These are phyloP conservation scores for Solanum commersonii DNA, from an alignment of 257 asterid species.

Conservation along the genomic window DNA sequence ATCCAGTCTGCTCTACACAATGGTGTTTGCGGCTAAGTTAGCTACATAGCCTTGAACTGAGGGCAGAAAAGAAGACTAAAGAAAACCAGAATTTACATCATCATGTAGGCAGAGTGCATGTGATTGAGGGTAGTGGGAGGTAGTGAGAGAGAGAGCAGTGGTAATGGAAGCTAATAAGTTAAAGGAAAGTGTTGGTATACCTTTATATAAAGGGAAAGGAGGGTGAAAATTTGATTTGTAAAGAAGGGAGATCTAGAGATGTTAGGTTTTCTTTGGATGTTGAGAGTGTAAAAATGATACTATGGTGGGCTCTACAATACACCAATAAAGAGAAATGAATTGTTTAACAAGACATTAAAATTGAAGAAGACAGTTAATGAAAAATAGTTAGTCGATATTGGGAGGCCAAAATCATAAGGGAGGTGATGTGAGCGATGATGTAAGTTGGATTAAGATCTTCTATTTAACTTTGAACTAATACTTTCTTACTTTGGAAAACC, in stretches of 20 bases:
- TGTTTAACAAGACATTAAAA: neutral
- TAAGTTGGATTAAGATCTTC: constrained; percentile 2
- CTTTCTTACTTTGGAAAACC: neutral
- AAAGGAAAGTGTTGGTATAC: neutral
- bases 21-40: constrained; percentile 8
- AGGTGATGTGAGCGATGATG: neutral
- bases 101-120: neutral
- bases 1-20: constrained; percentile 5
- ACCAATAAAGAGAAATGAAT: neutral
- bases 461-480: neutral
- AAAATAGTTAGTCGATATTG: neutral
- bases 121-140: neutral
- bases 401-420: neutral
- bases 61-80: neutral
- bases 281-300: neutral
- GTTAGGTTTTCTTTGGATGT: neutral
- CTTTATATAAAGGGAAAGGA: neutral
- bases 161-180: neutral
- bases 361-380: neutral
- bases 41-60: constrained; percentile 7
- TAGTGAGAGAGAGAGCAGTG: neutral
- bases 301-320: neutral
- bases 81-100: neutral
- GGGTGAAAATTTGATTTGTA: neutral
- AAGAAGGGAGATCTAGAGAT: neutral